Conservation (phyloP, 306 rosid species). For the Vicia faba region DNA sequence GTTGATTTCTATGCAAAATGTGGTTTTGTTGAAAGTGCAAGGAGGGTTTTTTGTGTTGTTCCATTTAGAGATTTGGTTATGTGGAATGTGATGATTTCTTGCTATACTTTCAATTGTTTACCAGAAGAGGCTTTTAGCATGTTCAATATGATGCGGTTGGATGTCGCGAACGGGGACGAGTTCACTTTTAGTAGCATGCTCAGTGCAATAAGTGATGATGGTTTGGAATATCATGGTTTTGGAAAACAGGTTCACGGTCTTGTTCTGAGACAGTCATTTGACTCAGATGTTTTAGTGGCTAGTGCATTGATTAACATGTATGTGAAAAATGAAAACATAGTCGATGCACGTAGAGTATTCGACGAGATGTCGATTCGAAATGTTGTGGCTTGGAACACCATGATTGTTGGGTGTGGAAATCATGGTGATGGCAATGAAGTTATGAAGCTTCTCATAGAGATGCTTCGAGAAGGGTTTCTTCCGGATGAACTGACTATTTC, state of each 20-base stretch:
- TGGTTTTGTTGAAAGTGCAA: slow-evolving; percentile 60
- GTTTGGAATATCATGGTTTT: slow-evolving; percentile 40
- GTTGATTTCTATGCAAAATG: slow-evolving; percentile 62
- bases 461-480: slow-evolving; percentile 49
- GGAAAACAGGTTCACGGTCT: slow-evolving; percentile 62
- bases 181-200: slow-evolving; percentile 70
- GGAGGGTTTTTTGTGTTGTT: slow-evolving; percentile 49
- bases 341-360: slow-evolving; percentile 52
- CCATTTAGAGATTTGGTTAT: slow-evolving; percentile 57
- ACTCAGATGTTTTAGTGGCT: slow-evolving; percentile 68
- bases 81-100: slow-evolving; percentile 84
- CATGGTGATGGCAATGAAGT: slow-evolving; percentile 58
- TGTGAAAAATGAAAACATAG: slow-evolving; percentile 48
- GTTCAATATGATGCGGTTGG: slow-evolving; percentile 55
- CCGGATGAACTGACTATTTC: slow-evolving; percentile 73
- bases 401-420: slow-evolving; percentile 67
- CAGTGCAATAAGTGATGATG: slow-evolving; percentile 41
- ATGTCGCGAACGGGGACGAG: slow-evolving; percentile 57
- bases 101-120: slow-evolving; percentile 54
- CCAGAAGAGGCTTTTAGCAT: slow-evolving; percentile 45
- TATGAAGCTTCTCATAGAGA: slow-evolving; percentile 54
- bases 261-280: slow-evolving; percentile 51
- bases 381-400: slow-evolving; percentile 72
- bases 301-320: slow-evolving; percentile 68
- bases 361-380: slow-evolving; percentile 49